Conservation (phyloP, 2,329 filamentous ascomycete genomes). For the Fusarium transvaalense region DNA sequence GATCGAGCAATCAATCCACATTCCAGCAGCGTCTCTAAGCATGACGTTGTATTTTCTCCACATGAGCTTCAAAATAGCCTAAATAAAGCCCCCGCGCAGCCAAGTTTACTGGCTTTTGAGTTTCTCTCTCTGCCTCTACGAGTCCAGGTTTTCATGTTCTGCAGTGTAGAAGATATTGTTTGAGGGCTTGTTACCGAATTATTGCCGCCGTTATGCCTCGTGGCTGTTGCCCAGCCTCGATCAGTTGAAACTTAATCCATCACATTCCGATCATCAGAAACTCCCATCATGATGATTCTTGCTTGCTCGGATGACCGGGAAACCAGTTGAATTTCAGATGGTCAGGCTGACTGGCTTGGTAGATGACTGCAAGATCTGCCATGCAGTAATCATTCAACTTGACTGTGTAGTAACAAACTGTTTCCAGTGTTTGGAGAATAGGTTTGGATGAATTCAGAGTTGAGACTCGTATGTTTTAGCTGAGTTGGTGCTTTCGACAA, state of each 20-base stretch:
- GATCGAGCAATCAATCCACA: conserved; percentile 14
- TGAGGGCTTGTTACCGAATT: neutral
- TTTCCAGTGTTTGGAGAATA: neutral
- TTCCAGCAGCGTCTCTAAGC: conserved; percentile 10
- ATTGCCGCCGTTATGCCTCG: conserved; percentile 23
- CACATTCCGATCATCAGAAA: conserved; percentile 22
- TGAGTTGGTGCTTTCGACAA: neutral
- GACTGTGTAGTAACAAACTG: too few species aligned
- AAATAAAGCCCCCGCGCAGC: conserved; percentile 12
- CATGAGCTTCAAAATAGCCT: conserved; percentile 24
- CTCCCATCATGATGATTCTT: neutral
- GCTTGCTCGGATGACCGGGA: conserved; percentile 7
- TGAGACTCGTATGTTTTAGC: neutral
- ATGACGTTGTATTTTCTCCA: conserved; percentile 28
- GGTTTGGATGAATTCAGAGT: neutral
- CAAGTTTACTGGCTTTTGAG: neutral
- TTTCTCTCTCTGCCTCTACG: neutral
- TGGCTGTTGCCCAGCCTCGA: conserved; percentile 12
- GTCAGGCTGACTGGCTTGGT: neutral
- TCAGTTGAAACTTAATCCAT: conserved; percentile 3
- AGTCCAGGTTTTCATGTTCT: neutral
- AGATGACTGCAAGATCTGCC: neutral
- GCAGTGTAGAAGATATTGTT: neutral
- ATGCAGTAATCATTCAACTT: too few species aligned
- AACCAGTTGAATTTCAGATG: neutral